Percentiles rank a stretch among this genome's conserved stretches.
phyloP scores from a whole-genome alignment of 164 flowering plant species.

The Piper longum region DNA sequence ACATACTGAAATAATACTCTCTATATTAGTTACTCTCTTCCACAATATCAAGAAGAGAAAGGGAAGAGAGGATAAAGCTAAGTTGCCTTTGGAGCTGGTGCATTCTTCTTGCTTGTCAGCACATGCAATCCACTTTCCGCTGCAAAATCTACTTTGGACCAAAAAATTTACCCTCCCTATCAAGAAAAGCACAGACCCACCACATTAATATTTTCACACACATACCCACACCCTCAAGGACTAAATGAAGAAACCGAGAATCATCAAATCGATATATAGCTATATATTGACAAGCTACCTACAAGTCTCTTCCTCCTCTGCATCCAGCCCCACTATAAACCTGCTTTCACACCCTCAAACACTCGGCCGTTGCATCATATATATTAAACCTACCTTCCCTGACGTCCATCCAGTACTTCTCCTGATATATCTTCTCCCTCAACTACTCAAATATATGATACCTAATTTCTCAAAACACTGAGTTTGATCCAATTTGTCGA shows the following conservation, averaged over 20 bases:
- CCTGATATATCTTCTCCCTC: background rate
- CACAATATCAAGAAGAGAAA: conserved; percentile 9
- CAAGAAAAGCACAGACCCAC: conserved; percentile 69
- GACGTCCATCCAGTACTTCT: background rate
- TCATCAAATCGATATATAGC: background rate
- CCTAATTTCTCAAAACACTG: conserved; percentile 1
- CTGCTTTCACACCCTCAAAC: too few relatives aligned
- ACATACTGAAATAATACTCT: background rate
- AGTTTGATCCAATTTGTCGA: background rate
- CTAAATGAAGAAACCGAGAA: conserved; percentile 2
- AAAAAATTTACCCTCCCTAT: conserved; percentile 36
- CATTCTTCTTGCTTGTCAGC: conserved; percentile 55
- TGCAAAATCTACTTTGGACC: conserved; percentile 68
- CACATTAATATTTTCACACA: conserved; percentile 18
- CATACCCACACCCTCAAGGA: conserved; percentile 6
- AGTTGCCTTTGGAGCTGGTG: conserved; percentile 50
- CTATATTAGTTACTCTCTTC: background rate
- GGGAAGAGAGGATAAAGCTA: conserved; percentile 33
- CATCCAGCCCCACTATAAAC: background rate
- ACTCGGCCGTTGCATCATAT: too few relatives aligned
- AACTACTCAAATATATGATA: background rate
- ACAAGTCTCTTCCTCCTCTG: background rate
- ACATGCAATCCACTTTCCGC: conserved; percentile 95
- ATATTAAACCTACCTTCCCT: too few relatives aligned
- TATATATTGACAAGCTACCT: background rate